phyloP scores from a whole-genome alignment of 768 basidiomycete species.

The Agaricus blazei region DNA sequence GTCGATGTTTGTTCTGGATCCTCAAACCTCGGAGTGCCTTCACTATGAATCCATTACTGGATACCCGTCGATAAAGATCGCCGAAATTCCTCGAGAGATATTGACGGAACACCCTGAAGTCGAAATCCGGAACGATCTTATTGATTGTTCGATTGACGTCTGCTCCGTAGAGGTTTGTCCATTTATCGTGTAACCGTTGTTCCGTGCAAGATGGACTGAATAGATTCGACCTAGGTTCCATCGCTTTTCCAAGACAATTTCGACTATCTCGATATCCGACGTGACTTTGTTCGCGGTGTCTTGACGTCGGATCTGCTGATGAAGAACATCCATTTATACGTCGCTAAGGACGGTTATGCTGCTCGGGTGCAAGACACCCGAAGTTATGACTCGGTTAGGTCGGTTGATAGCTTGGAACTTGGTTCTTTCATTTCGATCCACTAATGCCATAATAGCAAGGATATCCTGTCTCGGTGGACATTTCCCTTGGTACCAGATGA shows the following conservation, averaged over 20 bases:
- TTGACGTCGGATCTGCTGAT: constrained; percentile 91
- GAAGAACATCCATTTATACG: constrained; percentile 90
- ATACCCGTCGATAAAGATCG: constrained; percentile 57
- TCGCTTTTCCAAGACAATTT: constrained; percentile 98
- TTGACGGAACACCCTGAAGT: constrained; percentile 70
- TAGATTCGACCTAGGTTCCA: constrained; percentile 57
- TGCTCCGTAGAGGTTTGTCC: constrained; percentile 82
- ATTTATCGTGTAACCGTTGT: background rate
- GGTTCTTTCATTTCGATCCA: background rate
- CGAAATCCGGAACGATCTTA: constrained; percentile 83
- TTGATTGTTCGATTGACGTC: constrained; percentile 87
- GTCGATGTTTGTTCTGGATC: constrained; percentile 73
- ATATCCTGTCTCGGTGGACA: constrained; percentile 89
- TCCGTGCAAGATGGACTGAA: background rate
- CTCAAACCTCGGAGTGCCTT: constrained; percentile 72
- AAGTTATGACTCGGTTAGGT: constrained; percentile 90
- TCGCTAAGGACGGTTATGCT: constrained; percentile 86
- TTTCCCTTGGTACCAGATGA: constrained; percentile 96
- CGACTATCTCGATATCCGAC: constrained; percentile 88
- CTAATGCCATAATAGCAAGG: constrained; percentile 54
- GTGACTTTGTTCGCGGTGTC: constrained; percentile 92
- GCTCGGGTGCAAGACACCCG: constrained; percentile 91
- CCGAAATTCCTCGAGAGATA: constrained; percentile 74
- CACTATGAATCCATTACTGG: constrained; percentile 78
- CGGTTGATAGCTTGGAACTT: constrained; percentile 9